Evolutionary conservation across 805 yeast species (phyloP), one percentile per base, ranked within the genome.

Genomic region (Saturnispora saitoi): DNA sequence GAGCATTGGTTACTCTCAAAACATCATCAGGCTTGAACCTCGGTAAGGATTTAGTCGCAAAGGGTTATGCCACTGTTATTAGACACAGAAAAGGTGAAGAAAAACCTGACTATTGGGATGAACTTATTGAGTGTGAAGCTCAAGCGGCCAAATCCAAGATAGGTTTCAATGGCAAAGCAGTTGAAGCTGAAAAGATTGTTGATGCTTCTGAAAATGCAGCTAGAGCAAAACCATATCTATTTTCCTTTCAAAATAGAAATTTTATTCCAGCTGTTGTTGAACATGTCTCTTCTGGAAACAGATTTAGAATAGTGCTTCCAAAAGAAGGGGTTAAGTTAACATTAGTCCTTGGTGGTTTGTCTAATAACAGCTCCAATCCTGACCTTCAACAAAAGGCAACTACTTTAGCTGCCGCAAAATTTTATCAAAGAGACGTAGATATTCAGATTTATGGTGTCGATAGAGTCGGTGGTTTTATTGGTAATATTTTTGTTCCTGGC

Each of bases 401-500:
- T 28, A 75, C 70, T 34, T 80, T 69, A 58, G 73, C 80, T 51
- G 71, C 70, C 57, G 73, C 72, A 52, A 75, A 75, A 51, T 71
- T 76, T 45, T 70, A 78, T 62, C 96, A 87, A 67, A 76, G 88
- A 60, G 86, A 81, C 52, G 86, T 87, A 39, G 80, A 76, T 54
- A 68, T 87, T 54, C 83, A 82, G 47, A 75, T 87, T 19, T 77
- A 77, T 54, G 81, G 77, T 49, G 76, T 77, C 46, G 96, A 88
- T 62, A 84, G 80, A 59, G 71, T 81, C 48, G 95, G 95, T 50
- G 86, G 85, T 0, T 88, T 88, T 59, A 78, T 86, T 58, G 93
- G 95, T 42, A 78, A 80, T 58, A 57, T 86, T 45, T 83, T 68
- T 59, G 58, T 78, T 10, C 75, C 74, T 12, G 72, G 78, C 2